Conservation (phyloP, 176 grass and related monocot genomes). For the Triticum turgidum region DNA sequence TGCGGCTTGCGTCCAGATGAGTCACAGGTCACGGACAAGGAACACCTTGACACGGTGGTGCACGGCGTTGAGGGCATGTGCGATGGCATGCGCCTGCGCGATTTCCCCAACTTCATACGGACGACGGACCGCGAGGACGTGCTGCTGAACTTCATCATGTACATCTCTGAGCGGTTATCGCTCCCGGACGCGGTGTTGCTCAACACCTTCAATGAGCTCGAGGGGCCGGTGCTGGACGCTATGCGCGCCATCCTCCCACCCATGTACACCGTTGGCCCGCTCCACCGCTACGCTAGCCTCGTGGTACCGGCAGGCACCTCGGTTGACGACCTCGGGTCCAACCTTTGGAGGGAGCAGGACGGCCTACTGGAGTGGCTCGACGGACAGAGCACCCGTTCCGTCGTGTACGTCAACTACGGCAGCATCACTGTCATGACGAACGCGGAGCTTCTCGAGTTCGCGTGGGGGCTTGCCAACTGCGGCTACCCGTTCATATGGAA, state of each 20-base stretch:
- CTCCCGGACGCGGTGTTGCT: not conserved
- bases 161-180: constrained; percentile 3
- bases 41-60: constrained; percentile 34
- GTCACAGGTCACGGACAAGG: constrained; percentile 32
- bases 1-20: not conserved
- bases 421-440: constrained; percentile 19
- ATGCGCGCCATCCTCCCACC: constrained; percentile 24
- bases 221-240: constrained; percentile 16
- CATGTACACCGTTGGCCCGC: constrained; percentile 44
- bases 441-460: constrained; percentile 48
- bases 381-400: constrained; percentile 1
- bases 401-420: too few relatives aligned
- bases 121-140: too few relatives aligned
- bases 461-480: constrained; percentile 56
- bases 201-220: constrained; percentile 37
- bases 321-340: constrained; percentile 26
- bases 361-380: constrained; percentile 44
- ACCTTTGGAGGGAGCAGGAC: constrained; percentile 51
- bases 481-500: constrained; percentile 52
- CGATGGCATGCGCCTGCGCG: not conserved
- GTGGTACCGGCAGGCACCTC: not conserved
- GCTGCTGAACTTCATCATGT: too few relatives aligned
- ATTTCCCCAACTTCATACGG: too few relatives aligned
- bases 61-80: constrained; percentile 45
- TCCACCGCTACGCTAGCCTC: constrained; percentile 13